phyloP scores from a whole-genome alignment of 2,329 filamentous ascomycete species.

The Colletotrichum filicis region DNA sequence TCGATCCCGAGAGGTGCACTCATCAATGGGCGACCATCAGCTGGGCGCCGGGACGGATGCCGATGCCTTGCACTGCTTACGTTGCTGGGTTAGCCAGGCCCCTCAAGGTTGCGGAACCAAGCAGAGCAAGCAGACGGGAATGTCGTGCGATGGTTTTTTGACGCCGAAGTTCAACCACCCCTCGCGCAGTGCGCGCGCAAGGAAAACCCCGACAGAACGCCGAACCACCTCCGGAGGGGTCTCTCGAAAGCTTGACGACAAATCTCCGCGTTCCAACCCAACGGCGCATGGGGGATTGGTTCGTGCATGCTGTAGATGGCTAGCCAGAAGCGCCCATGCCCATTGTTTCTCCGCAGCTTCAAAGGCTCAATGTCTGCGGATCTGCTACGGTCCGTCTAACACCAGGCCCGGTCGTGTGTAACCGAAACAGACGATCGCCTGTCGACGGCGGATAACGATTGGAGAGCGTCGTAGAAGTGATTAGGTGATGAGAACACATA shows the following conservation, averaged over 20 bases:
- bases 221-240: slow-evolving; percentile 28
- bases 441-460: slow-evolving; percentile 4
- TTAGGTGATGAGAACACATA: slow-evolving; percentile 21
- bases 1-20: not conserved
- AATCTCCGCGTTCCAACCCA: slow-evolving; percentile 30
- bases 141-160: not conserved
- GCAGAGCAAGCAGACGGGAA: not conserved
- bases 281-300: slow-evolving; percentile 14
- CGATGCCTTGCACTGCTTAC: not conserved
- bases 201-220: slow-evolving; percentile 29
- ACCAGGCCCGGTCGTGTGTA: slow-evolving; percentile 9
- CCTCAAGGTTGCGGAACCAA: not conserved
- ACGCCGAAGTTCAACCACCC: slow-evolving; percentile 16
- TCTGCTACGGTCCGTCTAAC: not conserved
- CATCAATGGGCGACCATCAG: not conserved
- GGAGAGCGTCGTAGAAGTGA: not conserved
- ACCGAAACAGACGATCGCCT: not conserved
- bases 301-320: not conserved
- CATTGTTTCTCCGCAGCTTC: slow-evolving; percentile 11
- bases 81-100: not conserved
- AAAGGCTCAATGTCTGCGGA: not conserved
- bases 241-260: slow-evolving; percentile 31
- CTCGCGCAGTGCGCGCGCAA: not conserved
- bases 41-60: not conserved
- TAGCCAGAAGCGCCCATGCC: not conserved